These are phyloP conservation scores for Kregervanrija pseudodelftensis DNA, from an alignment of 805 yeast genomes.

Conservation along the genomic window DNA sequence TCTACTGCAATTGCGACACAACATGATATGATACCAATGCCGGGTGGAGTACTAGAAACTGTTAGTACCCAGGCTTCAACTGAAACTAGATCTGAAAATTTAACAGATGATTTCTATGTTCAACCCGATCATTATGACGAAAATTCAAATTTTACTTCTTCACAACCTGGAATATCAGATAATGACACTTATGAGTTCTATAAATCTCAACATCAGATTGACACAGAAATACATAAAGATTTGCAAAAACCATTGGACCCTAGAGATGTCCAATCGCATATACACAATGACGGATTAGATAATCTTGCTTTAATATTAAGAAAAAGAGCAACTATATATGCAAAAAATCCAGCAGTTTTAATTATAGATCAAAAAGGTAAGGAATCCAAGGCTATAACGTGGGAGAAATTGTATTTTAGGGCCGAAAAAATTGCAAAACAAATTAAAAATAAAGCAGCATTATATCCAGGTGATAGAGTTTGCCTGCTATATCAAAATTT, in stretches of 20 bases:
- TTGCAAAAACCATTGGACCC: constrained; percentile 62
- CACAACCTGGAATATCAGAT: constrained; percentile 6
- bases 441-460: constrained; percentile 61
- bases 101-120: constrained; percentile 4
- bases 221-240: constrained; percentile 20
- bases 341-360: constrained; percentile 63
- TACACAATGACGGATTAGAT: constrained; percentile 38
- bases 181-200: constrained; percentile 3
- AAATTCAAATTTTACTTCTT: constrained; percentile 8
- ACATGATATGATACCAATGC: not conserved
- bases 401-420: constrained; percentile 81
- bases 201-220: constrained; percentile 1
- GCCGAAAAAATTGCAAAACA: constrained; percentile 87
- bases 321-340: constrained; percentile 60
- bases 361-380: constrained; percentile 75
- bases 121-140: constrained; percentile 6
- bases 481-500: constrained; percentile 74
- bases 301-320: constrained; percentile 67
- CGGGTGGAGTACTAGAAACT: not conserved
- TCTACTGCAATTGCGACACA: not conserved
- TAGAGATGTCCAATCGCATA: constrained; percentile 35
- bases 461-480: constrained; percentile 78
- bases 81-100: constrained; percentile 2
- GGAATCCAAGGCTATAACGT: constrained; percentile 65
- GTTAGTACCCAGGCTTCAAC: not conserved